These are phyloP conservation scores for Homolaphlyctis polyrhiza DNA, from an alignment of 371 early-diverging fungal species.

Conservation along the genomic window DNA sequence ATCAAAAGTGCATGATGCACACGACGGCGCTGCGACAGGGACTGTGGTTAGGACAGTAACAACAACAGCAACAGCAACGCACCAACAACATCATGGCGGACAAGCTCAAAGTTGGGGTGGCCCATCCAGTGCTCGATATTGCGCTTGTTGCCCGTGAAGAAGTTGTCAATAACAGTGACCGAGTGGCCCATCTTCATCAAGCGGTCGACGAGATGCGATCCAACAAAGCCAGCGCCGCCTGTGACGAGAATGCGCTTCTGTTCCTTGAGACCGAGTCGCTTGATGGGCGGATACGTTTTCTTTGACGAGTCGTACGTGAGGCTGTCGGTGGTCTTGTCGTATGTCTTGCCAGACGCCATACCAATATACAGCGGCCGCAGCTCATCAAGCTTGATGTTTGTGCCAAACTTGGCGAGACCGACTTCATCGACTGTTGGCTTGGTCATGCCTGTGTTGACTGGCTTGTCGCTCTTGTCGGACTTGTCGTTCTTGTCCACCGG, in stretches of 20 bases:
- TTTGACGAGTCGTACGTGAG: slow-evolving; percentile 10
- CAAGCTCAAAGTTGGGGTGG: slow-evolving; percentile 81
- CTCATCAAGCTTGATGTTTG: slow-evolving; percentile 10
- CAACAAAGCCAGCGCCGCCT: slow-evolving; percentile 90
- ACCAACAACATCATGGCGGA: slow-evolving; percentile 74
- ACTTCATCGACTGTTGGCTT: too few species aligned
- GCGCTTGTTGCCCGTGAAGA: slow-evolving; percentile 63
- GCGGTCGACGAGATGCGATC: slow-evolving; percentile 79
- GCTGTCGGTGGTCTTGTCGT: background rate
- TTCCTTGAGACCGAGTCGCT: slow-evolving; percentile 27
- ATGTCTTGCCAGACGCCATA: slow-evolving; percentile 7
- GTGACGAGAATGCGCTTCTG: slow-evolving; percentile 79
- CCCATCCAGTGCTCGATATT: slow-evolving; percentile 76
- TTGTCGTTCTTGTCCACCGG: background rate
- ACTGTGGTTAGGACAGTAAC: too few species aligned
- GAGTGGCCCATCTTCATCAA: slow-evolving; percentile 85
- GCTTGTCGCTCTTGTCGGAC: background rate
- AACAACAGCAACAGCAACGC: slow-evolving; percentile 6
- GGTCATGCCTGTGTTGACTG: too few species aligned
- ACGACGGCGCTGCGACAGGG: too few species aligned
- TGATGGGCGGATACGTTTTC: slow-evolving; percentile 32
- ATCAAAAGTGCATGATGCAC: too few species aligned
- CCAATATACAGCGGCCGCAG: slow-evolving; percentile 26
- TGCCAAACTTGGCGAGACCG: slow-evolving; percentile 8
- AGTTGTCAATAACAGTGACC: slow-evolving; percentile 82